These are phyloP conservation scores for Ramularia endophylla DNA, from an alignment of 2,329 filamentous ascomycete species.

Conservation along the genomic window DNA sequence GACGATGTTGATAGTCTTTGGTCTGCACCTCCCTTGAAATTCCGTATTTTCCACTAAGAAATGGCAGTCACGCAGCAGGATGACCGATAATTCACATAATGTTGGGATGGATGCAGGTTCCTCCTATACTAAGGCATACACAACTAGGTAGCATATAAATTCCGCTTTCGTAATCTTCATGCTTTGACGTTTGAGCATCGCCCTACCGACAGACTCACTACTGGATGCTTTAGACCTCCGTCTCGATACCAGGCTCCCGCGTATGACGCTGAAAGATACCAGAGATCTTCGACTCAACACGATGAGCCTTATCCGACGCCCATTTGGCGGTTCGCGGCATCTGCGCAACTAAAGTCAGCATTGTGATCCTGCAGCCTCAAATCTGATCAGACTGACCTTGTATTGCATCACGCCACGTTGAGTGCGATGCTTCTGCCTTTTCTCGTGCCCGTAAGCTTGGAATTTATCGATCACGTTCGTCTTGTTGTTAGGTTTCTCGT, in stretches of 20 bases:
- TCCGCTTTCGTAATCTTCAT: no score
- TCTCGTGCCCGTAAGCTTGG: slow-evolving; percentile 55
- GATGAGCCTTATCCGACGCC: slow-evolving; percentile 54
- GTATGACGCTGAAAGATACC: slow-evolving; percentile 53
- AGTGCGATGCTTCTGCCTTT: slow-evolving; percentile 56
- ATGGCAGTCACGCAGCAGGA: no score
- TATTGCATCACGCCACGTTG: slow-evolving; percentile 71
- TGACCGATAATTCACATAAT: no score
- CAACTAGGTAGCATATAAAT: no score
- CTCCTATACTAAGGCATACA: no score
- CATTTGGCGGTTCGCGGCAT: slow-evolving; percentile 50
- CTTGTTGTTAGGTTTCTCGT: slow-evolving; percentile 7
- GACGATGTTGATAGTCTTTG: no score
- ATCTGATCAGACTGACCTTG: slow-evolving; percentile 35
- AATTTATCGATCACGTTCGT: slow-evolving; percentile 45
- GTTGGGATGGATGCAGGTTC: no score
- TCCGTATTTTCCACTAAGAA: no score
- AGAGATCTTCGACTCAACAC: slow-evolving; percentile 41
- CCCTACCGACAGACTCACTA: no score
- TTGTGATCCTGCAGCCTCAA: neutral
- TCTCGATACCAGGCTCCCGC: slow-evolving; percentile 58
- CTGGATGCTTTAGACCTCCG: slow-evolving; percentile 62
- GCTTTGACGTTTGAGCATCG: no score
- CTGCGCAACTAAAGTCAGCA: slow-evolving; percentile 30
- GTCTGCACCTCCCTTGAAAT: no score